These are phyloP conservation scores for Plenodomus lindquistii DNA, from an alignment of 2,329 filamentous ascomycete species.

Conservation along the genomic window DNA sequence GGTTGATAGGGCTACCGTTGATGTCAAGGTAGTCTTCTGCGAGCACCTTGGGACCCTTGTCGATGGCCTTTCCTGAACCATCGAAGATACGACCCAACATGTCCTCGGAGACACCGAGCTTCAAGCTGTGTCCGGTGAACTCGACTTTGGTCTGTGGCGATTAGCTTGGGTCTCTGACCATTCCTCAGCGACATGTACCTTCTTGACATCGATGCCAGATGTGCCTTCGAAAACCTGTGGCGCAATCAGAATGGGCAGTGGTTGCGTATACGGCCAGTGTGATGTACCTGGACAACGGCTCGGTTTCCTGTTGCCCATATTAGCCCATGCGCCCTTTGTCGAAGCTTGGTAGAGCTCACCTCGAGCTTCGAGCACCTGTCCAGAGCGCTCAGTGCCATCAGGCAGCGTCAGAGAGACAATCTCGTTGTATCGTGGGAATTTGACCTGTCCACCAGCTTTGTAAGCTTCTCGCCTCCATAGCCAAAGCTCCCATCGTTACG, in stretches of 20 bases:
- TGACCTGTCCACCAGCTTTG: slow-evolving; percentile 66
- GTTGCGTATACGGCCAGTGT: neutral
- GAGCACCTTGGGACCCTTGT: slow-evolving; percentile 97
- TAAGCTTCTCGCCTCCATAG: slow-evolving; percentile 22
- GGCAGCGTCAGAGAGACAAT: slow-evolving; percentile 95
- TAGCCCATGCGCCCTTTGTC: slow-evolving; percentile 11
- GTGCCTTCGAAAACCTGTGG: slow-evolving; percentile 94
- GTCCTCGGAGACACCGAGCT: slow-evolving; percentile 98
- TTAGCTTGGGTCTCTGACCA: slow-evolving; percentile 25
- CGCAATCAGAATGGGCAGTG: slow-evolving; percentile 24
- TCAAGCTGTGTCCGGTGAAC: slow-evolving; percentile 95
- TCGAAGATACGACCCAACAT: slow-evolving; percentile 99
- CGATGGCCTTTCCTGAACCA: slow-evolving; percentile 95
- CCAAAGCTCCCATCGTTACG: slow-evolving; percentile 39
- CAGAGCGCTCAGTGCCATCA: slow-evolving; percentile 90
- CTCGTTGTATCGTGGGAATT: slow-evolving; percentile 96
- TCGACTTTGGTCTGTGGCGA: slow-evolving; percentile 82
- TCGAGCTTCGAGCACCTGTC: slow-evolving; percentile 96
- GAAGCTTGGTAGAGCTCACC: slow-evolving; percentile 58
- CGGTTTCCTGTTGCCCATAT: slow-evolving; percentile 68
- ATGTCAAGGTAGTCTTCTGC: slow-evolving; percentile 99
- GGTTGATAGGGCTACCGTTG: slow-evolving; percentile 98
- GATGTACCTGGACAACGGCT: slow-evolving; percentile 85
- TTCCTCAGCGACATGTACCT: slow-evolving; percentile 53
- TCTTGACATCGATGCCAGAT: slow-evolving; percentile 97